Conservation (phyloP, 78 protist genomes). For the slime mould (Dictyostelium discoideum) region DNA sequence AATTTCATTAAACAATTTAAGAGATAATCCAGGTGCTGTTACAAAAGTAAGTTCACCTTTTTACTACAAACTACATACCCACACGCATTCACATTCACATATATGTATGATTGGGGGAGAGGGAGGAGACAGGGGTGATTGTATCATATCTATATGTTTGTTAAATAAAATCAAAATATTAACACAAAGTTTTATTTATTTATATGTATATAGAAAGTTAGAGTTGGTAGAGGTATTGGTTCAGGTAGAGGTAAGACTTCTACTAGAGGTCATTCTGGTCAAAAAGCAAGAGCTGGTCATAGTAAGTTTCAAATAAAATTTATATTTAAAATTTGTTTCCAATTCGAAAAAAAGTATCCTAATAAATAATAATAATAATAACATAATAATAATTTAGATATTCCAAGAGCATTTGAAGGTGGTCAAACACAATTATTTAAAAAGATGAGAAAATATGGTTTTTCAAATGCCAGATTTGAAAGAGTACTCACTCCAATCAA, state of each 20-base stretch:
- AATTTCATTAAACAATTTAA: conserved; percentile 54
- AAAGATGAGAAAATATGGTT: conserved; percentile 86
- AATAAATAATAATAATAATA: not conserved
- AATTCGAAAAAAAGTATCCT: no score
- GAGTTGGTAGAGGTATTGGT: conserved; percentile 91
- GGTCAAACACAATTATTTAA: conserved; percentile 91
- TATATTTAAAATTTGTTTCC: not conserved
- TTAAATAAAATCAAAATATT: not conserved
- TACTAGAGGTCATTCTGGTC: conserved; percentile 90
- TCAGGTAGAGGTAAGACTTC: conserved; percentile 87
- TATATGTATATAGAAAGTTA: conserved; percentile 39
- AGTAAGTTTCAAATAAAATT: conserved; percentile 20
- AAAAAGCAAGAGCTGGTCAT: conserved; percentile 85
- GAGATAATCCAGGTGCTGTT: conserved; percentile 80
- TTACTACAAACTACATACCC: no score
- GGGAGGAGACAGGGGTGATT: no score
- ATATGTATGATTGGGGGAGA: not conserved
- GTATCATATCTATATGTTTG: no score
- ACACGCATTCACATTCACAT: not conserved
- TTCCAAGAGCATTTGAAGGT: conserved; percentile 88
- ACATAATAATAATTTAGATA: conserved; percentile 21
- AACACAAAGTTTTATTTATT: not conserved
- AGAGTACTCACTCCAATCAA: conserved; percentile 58
- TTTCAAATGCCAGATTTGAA: conserved; percentile 49
- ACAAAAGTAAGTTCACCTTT: conserved; percentile 28